Base-by-base conservation (phyloP, 768 basidiomycete genomes). In the Chalciporus pseudorubinellus region DNA sequence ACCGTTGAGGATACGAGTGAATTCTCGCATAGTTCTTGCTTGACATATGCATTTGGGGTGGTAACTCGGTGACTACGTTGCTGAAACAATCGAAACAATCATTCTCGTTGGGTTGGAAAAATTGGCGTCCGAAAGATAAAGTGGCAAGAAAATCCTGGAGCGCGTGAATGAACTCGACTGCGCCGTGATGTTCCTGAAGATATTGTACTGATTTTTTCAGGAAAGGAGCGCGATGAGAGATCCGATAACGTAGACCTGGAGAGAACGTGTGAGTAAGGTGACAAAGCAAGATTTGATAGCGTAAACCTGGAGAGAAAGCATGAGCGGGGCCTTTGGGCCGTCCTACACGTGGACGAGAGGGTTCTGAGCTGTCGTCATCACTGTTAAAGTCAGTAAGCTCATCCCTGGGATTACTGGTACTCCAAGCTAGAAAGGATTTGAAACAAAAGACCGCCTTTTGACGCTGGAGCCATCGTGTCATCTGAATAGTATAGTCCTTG, bases 391-490 rank as follows among this genome's bases (percentile, higher is more conserved):
- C 26, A 26, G 26, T 26, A 26, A 26, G 26, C 26, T 26, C 3
- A 26, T 26, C 26, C 6, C 26, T 28, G 42, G 22, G 24, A 7
- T 4, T n/a, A 13, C 24, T 18, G 24, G 11, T n/a, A 28, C 24
- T n/a, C 63, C 69, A 73, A 3, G 46, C 26, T 4, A 76, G 57
- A 42, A 53, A 74, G 1, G 62, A 43, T 0, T 53, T 22, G 43
- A 71, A 70, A 2, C 53, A 56, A 7, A 53, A 24, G 2, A 77
- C 56, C 8, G 21, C 44, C 16, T 54, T 52, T 13, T 53, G 52
- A 5, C 24, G 10, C 7, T 36, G 18, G 6, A 53, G 21, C 55
- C 55, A 56, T 16, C 13, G 42, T 4, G 41, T 54, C 52, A 56
- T 53, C 10, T 56, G 55, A 3, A 29, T 44, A 2, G 22, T 44